Conservation (phyloP, 2,329 filamentous ascomycete species). For the Alternaria solani region DNA sequence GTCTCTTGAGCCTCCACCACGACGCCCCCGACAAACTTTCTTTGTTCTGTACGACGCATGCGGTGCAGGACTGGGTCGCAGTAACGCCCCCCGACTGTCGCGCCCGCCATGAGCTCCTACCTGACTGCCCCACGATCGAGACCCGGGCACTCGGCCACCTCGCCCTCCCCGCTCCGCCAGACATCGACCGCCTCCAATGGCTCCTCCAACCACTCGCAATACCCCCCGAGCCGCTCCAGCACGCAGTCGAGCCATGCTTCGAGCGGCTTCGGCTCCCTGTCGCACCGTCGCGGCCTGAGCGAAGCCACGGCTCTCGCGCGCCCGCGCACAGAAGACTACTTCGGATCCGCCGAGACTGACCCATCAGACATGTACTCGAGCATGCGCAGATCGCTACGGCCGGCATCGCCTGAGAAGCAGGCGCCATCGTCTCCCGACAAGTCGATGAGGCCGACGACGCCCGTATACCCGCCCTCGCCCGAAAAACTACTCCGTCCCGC, state of each 20-base stretch:
- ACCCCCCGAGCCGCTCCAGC: conserved; percentile 69
- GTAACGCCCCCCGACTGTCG: conserved; percentile 19
- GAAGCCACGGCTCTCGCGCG: conserved; percentile 69
- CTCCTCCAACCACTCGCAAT: conserved; percentile 71
- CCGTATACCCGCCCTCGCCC: conserved; percentile 10
- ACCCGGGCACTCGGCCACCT: conserved; percentile 50
- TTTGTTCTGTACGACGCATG: conserved; percentile 42
- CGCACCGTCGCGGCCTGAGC: conserved; percentile 79
- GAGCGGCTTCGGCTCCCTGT: conserved; percentile 56
- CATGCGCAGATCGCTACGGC: conserved; percentile 78
- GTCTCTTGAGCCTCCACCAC: conserved; percentile 33
- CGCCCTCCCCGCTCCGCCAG: conserved; percentile 63
- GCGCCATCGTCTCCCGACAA: conserved; percentile 14
- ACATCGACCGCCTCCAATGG: conserved; percentile 75
- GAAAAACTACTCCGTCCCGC: conserved; percentile 36
- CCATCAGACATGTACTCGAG: conserved; percentile 74
- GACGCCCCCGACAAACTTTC: conserved; percentile 16
- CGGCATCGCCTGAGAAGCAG: conserved; percentile 33
- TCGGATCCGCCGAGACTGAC: conserved; percentile 51
- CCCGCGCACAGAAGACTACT: conserved; percentile 59
- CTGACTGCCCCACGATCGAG: conserved; percentile 49
- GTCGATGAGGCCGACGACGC: conserved; percentile 5
- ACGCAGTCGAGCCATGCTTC: conserved; percentile 78
- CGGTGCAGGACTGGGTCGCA: conserved; percentile 23
- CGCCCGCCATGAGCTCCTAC: conserved; percentile 48